Evolutionary conservation across 164 flowering plant species (phyloP).

Genomic region (Paratinospora sagittata): DNA sequence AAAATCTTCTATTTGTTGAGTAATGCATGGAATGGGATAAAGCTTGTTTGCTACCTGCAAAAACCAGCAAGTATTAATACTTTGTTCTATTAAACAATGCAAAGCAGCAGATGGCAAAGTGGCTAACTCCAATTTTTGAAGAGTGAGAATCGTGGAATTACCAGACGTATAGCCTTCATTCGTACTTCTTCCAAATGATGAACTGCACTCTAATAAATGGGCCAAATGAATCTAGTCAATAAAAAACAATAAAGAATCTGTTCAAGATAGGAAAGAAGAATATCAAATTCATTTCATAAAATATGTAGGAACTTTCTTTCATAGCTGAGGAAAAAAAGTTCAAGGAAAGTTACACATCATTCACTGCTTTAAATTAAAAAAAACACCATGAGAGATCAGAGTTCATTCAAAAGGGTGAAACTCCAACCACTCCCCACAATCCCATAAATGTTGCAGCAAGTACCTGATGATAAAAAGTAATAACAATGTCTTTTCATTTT

Average conservation of each 20-base stretch:
- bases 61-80: constrained; percentile 5
- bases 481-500: not conserved
- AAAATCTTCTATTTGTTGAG: constrained; percentile 83
- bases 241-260: not conserved
- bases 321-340: not conserved
- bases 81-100: not conserved
- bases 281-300: not conserved
- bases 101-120: constrained; percentile 10
- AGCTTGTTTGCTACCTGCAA: constrained; percentile 93
- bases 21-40: constrained; percentile 65
- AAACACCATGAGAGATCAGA: not conserved
- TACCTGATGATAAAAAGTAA: not conserved
- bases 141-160: constrained; percentile 25
- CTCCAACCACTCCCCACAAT: not conserved
- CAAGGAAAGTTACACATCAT: not conserved
- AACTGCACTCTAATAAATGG: constrained; percentile 67
- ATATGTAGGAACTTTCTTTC: not conserved
- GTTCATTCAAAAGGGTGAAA: not conserved
- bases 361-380: not conserved
- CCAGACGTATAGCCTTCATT: constrained; percentile 97
- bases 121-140: not conserved
- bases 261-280: not conserved
- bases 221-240: constrained; percentile 10
- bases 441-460: not conserved
- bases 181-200: constrained; percentile 90